Evolutionary conservation across 2,329 filamentous ascomycete species (phyloP).

Genomic region (Trichocomaceae sp.): DNA sequence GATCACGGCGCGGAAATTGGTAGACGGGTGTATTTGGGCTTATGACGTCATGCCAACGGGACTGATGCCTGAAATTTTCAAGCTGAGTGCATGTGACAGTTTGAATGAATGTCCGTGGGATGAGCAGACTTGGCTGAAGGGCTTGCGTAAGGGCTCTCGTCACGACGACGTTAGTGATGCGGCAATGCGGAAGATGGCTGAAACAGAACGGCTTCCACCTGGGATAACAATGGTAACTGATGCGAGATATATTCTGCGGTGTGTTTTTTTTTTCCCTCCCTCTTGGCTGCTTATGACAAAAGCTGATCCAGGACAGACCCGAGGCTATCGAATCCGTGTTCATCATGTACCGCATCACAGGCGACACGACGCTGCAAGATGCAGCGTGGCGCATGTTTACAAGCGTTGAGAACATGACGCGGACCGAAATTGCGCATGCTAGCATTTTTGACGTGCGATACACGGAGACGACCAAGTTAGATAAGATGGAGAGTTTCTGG

Average conservation of each 20-base stretch:
- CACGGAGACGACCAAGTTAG: slow-evolving; percentile 21
- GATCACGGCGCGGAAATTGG: slow-evolving; percentile 49
- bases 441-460: slow-evolving; percentile 38
- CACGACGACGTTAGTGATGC: not conserved
- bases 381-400: slow-evolving; percentile 47
- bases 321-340: slow-evolving; percentile 59
- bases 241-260: slow-evolving; percentile 15
- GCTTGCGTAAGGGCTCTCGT: slow-evolving; percentile 17
- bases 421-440: slow-evolving; percentile 40
- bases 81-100: slow-evolving; percentile 46
- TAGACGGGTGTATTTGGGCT: slow-evolving; percentile 57
- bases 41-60: slow-evolving; percentile 52
- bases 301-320: slow-evolving; percentile 26
- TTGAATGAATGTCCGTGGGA: slow-evolving; percentile 47
- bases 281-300: not conserved
- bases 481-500: slow-evolving; percentile 43
- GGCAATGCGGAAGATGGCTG: not conserved
- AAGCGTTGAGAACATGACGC: slow-evolving; percentile 38
- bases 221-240: slow-evolving; percentile 12
- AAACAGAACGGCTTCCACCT: slow-evolving; percentile 9
- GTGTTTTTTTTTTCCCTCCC: not conserved
- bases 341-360: slow-evolving; percentile 54
- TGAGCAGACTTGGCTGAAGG: slow-evolving; percentile 37
- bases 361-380: slow-evolving; percentile 43
- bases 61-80: slow-evolving; percentile 56